A percentile compares a stretch with the other conserved stretches of the same genome.
Conservation (phyloP, 495 filamentous ascomycete genomes). For the Tetracladium setigerum region DNA sequence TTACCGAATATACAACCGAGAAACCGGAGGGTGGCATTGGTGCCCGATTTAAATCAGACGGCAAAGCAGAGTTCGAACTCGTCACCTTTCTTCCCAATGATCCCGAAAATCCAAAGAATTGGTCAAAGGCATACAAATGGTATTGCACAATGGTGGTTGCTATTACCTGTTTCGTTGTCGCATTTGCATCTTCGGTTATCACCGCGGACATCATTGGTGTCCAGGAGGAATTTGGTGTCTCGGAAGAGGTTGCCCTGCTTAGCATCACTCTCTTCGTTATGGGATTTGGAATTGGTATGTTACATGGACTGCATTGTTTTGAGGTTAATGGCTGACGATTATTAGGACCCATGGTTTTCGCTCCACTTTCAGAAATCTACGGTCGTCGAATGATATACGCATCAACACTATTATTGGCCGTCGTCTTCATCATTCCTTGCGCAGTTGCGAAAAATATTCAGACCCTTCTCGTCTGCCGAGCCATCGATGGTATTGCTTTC, state of each 20-base stretch:
- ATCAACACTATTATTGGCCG: conserved; percentile 53
- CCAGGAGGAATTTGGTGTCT: conserved; percentile 50
- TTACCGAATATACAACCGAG: conserved; percentile 58
- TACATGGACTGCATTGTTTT: not conserved
- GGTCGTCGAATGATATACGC: conserved; percentile 63
- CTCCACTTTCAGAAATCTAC: conserved; percentile 65
- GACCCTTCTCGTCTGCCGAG: conserved; percentile 64
- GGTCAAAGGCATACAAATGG: conserved; percentile 57
- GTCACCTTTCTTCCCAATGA: conserved; percentile 63
- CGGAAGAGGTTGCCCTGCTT: conserved; percentile 57
- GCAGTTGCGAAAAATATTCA: conserved; percentile 66
- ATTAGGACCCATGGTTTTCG: conserved; percentile 68
- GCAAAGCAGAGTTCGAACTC: conserved; percentile 55
- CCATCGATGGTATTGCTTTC: conserved; percentile 75
- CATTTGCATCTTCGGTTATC: conserved; percentile 55
- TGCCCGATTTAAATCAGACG: conserved; percentile 45
- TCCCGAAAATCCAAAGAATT: conserved; percentile 64
- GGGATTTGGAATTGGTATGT: conserved; percentile 65
- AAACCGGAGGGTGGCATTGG: conserved; percentile 52
- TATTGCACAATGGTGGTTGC: conserved; percentile 62
- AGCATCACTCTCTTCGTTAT: conserved; percentile 68
- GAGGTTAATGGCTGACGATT: not conserved
- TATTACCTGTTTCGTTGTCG: conserved; percentile 56
- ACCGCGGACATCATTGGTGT: conserved; percentile 62
- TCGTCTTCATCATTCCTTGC: conserved; percentile 72